Base-by-base conservation (phyloP, 345 rosid genomes). In the Pelargonium nanum region DNA sequence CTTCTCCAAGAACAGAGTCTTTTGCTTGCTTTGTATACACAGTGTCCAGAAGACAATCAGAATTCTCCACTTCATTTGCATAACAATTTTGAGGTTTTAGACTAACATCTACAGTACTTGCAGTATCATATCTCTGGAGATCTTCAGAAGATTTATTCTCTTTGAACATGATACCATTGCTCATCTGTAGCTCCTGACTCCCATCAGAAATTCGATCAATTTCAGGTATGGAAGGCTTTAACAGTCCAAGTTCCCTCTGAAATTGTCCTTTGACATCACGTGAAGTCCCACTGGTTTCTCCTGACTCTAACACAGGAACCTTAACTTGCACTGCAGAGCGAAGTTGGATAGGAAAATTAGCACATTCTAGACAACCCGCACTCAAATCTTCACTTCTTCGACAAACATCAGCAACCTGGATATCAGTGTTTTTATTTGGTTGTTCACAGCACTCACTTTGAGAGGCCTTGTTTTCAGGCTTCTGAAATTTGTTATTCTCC, bases 61-160 rank as follows among this genome's bases (percentile, higher is more conserved):
- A 61, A 52, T 51, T 58, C 64, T 69, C 65, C 59, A 67, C 53
- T 60, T 74, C 72, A 58, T 61, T 55, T 26, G 66, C 62, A 52
- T 56, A 61, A 68, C 62, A 62, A 52, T 51, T 58, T 60, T 52
- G 69, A 53, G 24, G 63, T 24, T 65, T 54, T 53, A 71, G 40
- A 63, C 24, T 65, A 64, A 57, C 55, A 60, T 56, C 72, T 19
- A 60, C 55, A 25, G 40, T 6, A 13, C 68, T 51, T 48, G 34
- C 58, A 72, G 32, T 26, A 32, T 12, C 17, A 51, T 22, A 32
- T 34, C 55, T 56, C 26, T 51, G 63, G 9, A 71, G 51, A 21
- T 72, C 75, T 68, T 65, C 68, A 22, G 69, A 64, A 24, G 63
- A 52, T 50, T 25, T 65, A 24, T 19, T 58, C 61, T 64, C 67